Percentiles rank a stretch among this genome's conserved stretches.
phyloP scores from a whole-genome alignment of 805 yeast species.

The Yarrowia porcina region DNA sequence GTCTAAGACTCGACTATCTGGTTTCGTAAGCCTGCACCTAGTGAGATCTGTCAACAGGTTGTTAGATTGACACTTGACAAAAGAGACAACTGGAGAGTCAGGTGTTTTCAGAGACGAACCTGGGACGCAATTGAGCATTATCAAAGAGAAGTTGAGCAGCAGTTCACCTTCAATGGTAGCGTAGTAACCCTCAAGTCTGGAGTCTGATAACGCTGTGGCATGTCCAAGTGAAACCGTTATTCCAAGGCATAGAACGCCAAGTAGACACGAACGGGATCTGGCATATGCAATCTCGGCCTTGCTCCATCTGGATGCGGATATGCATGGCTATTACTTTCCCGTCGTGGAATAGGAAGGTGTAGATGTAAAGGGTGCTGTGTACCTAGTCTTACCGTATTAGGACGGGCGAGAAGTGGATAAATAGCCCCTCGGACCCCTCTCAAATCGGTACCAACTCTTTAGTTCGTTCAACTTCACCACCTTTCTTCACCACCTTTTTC shows the following conservation, averaged over 20 bases:
- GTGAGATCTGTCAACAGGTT: not conserved
- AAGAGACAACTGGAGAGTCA: not conserved
- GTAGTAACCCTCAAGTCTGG: no score
- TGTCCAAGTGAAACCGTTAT: no score
- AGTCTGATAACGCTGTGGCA: no score
- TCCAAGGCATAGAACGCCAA: not conserved
- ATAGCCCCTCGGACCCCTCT: not conserved
- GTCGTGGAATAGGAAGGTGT: not conserved
- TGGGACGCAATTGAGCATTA: no score
- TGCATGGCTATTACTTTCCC: slow-evolving; percentile 4
- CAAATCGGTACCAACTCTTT: not conserved
- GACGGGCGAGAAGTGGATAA: not conserved
- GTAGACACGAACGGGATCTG: not conserved
- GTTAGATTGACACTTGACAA: not conserved
- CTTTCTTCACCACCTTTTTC: not conserved
- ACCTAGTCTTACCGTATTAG: not conserved
- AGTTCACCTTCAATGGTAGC: no score
- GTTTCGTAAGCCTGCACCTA: not conserved
- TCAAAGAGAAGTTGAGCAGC: no score
- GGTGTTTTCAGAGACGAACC: not conserved
- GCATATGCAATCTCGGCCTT: not conserved
- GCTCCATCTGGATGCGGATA: not conserved
- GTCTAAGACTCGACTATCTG: not conserved
- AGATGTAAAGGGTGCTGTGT: not conserved
- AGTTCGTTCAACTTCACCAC: not conserved